phyloP scores from a whole-genome alignment of 768 basidiomycete genomes.

The Holtermanniella nyarrowii region DNA sequence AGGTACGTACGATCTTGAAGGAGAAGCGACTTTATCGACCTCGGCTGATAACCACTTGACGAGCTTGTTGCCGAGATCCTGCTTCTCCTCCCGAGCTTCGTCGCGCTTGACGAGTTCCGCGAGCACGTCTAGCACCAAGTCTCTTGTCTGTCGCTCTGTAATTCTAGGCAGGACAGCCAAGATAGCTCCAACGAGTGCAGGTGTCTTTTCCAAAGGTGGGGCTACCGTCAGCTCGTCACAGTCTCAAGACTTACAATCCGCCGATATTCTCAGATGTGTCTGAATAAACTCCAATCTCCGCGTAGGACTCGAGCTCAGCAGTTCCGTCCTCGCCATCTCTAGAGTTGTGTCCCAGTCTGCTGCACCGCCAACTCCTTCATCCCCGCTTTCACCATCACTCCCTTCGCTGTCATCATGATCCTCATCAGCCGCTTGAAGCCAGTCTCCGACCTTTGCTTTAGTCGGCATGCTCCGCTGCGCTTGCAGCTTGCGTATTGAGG shows the following conservation, averaged over 20 bases:
- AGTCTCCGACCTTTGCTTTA: slow-evolving; percentile 30
- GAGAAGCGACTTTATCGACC: slow-evolving; percentile 51
- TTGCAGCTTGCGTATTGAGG: slow-evolving; percentile 20
- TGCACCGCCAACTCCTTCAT: slow-evolving; percentile 4
- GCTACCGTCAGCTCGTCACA: slow-evolving; percentile 6
- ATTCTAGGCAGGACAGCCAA: slow-evolving; percentile 16
- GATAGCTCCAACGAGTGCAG: slow-evolving; percentile 14
- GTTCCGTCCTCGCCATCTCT: slow-evolving; percentile 6
- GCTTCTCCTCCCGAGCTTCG: slow-evolving; percentile 39
- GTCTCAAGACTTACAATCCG: slow-evolving; percentile 15
- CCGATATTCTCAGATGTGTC: slow-evolving; percentile 19
- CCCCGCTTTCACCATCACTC: slow-evolving; percentile 1
- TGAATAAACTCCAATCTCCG: slow-evolving; percentile 22
- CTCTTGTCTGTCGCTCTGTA: slow-evolving; percentile 17
- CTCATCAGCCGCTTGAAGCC: slow-evolving; percentile 15
- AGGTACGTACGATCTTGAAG: slow-evolving; percentile 50
- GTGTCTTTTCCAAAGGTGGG: slow-evolving; percentile 21
- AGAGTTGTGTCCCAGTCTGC: slow-evolving; percentile 5
- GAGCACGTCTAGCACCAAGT: slow-evolving; percentile 24
- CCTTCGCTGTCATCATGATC: slow-evolving; percentile 10
- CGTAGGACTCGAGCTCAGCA: slow-evolving; percentile 23
- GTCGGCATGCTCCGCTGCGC: slow-evolving; percentile 22
- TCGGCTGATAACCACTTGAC: slow-evolving; percentile 68
- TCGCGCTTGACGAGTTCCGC: slow-evolving; percentile 23
- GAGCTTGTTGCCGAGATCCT: slow-evolving; percentile 56